phyloP scores from a whole-genome alignment of 495 filamentous ascomycete species.

The Rostrohypoxylon terebratum region DNA sequence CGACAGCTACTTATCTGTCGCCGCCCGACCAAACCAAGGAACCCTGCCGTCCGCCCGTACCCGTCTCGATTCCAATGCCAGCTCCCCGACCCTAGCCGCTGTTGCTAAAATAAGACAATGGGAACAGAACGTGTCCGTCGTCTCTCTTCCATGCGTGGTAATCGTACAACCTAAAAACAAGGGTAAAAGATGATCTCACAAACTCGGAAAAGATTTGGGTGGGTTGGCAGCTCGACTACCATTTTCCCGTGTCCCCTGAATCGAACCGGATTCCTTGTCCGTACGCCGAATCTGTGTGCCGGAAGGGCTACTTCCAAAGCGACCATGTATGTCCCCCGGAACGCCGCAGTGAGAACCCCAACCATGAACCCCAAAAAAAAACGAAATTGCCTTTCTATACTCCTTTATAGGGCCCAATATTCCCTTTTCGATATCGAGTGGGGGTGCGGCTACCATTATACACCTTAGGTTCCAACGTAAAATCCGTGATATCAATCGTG shows the following conservation, averaged over 20 bases:
- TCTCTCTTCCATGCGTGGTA: slow-evolving; percentile 34
- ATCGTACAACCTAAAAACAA: slow-evolving; percentile 32
- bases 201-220: slow-evolving; percentile 18
- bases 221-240: slow-evolving; percentile 39
- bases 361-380: slow-evolving; percentile 28
- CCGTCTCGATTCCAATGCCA: slow-evolving; percentile 17
- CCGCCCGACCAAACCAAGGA: slow-evolving; percentile 7
- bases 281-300: slow-evolving; percentile 37
- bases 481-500: slow-evolving; percentile 48
- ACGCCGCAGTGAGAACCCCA: slow-evolving; percentile 36
- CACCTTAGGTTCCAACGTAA: slow-evolving; percentile 43
- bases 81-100: not conserved
- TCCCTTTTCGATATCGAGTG: slow-evolving; percentile 9
- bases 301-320: slow-evolving; percentile 33
- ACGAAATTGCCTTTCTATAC: slow-evolving; percentile 40
- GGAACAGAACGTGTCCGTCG: slow-evolving; percentile 15
- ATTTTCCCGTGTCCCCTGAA: slow-evolving; percentile 8
- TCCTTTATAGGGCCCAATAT: slow-evolving; percentile 33
- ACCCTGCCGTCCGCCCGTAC: not conserved
- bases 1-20: slow-evolving; percentile 1
- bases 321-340: slow-evolving; percentile 31
- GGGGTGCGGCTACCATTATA: slow-evolving; percentile 30
- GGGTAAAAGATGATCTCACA: slow-evolving; percentile 1
- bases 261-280: slow-evolving; percentile 21
- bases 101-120: slow-evolving; percentile 1